These are phyloP conservation scores for Amanita brunnescens DNA, from an alignment of 768 basidiomycete genomes.

Conservation along the genomic window DNA sequence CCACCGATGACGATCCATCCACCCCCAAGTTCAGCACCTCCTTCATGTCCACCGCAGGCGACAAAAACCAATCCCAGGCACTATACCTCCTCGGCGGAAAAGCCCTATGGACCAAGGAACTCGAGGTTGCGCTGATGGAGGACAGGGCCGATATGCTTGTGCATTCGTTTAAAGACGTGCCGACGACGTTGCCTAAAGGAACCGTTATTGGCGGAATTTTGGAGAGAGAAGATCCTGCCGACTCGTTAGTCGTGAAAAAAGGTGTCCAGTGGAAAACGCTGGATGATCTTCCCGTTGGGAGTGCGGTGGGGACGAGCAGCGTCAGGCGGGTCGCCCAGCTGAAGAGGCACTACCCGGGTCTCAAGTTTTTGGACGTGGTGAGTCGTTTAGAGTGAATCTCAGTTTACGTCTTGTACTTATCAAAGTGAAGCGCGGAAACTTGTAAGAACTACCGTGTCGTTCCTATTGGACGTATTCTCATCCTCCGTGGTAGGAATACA, in stretches of 20 bases:
- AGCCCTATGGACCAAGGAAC: slow-evolving; percentile 92
- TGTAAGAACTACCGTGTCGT: slow-evolving; percentile 50
- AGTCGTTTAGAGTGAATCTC: slow-evolving; percentile 23
- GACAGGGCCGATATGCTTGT: slow-evolving; percentile 83
- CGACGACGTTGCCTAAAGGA: slow-evolving; percentile 76
- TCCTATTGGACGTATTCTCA: background rate
- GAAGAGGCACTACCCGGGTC: slow-evolving; percentile 61
- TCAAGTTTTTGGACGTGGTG: slow-evolving; percentile 85
- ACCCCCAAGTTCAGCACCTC: slow-evolving; percentile 33
- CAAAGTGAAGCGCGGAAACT: slow-evolving; percentile 57
- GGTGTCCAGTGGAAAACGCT: slow-evolving; percentile 61
- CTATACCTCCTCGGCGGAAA: slow-evolving; percentile 89
- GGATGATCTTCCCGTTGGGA: slow-evolving; percentile 79
- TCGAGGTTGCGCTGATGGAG: slow-evolving; percentile 76
- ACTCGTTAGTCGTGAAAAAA: slow-evolving; percentile 79
- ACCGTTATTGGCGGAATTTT: slow-evolving; percentile 81
- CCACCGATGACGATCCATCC: slow-evolving; percentile 24
- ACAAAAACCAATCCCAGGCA: slow-evolving; percentile 83
- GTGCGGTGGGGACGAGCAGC: slow-evolving; percentile 92
- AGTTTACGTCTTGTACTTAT: background rate
- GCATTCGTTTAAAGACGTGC: slow-evolving; percentile 90
- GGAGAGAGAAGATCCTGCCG: slow-evolving; percentile 82
- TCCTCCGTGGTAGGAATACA: slow-evolving; percentile 54
- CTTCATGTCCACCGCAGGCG: slow-evolving; percentile 63
- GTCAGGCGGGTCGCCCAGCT: slow-evolving; percentile 90